These are phyloP conservation scores for Neobulgaria alba DNA, from an alignment of 2,329 filamentous ascomycete species.

Conservation along the genomic window DNA sequence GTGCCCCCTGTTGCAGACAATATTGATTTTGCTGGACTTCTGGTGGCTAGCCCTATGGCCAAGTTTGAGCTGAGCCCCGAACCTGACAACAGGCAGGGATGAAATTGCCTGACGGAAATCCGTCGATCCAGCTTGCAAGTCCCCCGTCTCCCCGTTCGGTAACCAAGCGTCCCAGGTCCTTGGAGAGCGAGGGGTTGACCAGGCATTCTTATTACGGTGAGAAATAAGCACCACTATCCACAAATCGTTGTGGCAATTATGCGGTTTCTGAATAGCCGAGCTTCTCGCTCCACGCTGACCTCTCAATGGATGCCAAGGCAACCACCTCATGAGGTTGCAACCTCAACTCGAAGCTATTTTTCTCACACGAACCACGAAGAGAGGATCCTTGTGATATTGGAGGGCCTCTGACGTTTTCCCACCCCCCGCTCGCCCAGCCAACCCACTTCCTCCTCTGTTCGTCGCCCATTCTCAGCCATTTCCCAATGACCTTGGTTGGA, in stretches of 20 bases:
- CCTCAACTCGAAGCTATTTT: not conserved
- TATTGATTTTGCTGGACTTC: no score
- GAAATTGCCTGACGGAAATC: no score
- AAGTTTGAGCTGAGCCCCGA: no score
- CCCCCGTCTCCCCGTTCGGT: no score
- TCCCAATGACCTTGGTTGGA: conserved; percentile 40
- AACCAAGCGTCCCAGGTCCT: no score
- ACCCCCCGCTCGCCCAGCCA: conserved; percentile 37
- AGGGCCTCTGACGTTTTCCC: conserved; percentile 38
- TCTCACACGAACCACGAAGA: not conserved
- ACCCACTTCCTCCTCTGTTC: conserved; percentile 40
- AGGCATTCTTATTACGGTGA: no score
- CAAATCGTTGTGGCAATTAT: not conserved
- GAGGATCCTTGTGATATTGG: not conserved
- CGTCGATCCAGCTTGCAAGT: no score
- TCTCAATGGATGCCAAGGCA: not conserved
- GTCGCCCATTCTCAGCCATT: conserved; percentile 39
- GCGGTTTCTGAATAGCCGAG: not conserved
- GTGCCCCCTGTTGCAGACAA: no score
- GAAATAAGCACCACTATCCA: no score
- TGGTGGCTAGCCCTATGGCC: no score
- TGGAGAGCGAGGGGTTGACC: no score
- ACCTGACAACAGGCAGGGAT: no score
- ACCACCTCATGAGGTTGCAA: not conserved
- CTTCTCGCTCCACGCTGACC: not conserved